Conservation (phyloP, 352 stramenopile genomes). For the Hyaloperonospora brassicae region DNA sequence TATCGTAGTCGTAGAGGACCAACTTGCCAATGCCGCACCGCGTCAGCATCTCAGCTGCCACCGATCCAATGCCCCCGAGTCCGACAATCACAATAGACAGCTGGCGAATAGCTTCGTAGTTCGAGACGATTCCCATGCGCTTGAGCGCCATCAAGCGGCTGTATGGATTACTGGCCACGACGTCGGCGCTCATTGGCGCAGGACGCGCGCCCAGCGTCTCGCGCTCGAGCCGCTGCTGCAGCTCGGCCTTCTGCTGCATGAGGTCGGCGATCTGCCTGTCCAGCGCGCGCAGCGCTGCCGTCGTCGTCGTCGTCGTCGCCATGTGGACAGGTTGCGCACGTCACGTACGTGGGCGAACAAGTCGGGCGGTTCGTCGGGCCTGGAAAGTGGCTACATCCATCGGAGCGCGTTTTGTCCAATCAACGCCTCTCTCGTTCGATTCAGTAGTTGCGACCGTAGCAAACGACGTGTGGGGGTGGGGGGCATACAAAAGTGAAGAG, state of each 20-base stretch:
- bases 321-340: too few relatives aligned
- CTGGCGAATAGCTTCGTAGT: conserved; percentile 83
- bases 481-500: too few relatives aligned
- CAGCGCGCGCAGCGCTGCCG: conserved; percentile 47
- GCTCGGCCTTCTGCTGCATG: conserved; percentile 60
- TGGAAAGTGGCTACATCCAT: too few relatives aligned
- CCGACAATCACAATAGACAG: conserved; percentile 80
- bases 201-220: conserved; percentile 25
- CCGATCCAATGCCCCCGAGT: conserved; percentile 78
- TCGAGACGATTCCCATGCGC: conserved; percentile 85
- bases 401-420: too few relatives aligned
- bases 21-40: conserved; percentile 86
- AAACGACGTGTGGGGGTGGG: too few relatives aligned
- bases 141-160: conserved; percentile 86
- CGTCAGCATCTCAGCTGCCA: conserved; percentile 86
- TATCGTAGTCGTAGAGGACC: conserved; percentile 88
- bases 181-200: conserved; percentile 68
- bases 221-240: conserved; percentile 46
- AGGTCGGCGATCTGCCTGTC: conserved; percentile 65
- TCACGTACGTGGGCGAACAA: too few relatives aligned
- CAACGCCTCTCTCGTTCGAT: too few relatives aligned
- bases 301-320: conserved; percentile 19
- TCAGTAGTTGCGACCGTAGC: too few relatives aligned
- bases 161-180: conserved; percentile 85
- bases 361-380: too few relatives aligned